These are phyloP conservation scores for Carpinus viminea DNA, from an alignment of 306 rosid genomes.

Conservation along the genomic window DNA sequence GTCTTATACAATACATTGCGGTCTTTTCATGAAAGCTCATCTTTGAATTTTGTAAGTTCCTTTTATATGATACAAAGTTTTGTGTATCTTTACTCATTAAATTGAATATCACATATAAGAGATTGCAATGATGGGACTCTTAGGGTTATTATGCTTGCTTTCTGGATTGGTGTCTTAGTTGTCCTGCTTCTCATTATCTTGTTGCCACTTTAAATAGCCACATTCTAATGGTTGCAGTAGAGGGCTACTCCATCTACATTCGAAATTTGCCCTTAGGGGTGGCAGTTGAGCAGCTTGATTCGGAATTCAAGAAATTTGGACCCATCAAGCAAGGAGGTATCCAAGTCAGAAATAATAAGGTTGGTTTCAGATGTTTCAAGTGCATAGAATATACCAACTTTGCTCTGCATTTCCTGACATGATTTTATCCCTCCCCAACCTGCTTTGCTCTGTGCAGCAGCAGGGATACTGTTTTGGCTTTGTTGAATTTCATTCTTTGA, in stretches of 20 bases:
- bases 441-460: conserved; percentile 45
- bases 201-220: conserved; percentile 20
- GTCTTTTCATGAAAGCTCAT: conserved; percentile 1
- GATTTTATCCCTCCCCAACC: conserved; percentile 8
- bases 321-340: conserved; percentile 68
- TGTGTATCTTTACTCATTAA: not conserved
- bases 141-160: not conserved
- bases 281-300: conserved; percentile 55
- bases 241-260: conserved; percentile 69
- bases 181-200: conserved; percentile 6
- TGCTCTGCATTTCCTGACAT: conserved; percentile 20
- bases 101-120: not conserved
- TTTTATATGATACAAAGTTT: not conserved
- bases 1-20: conserved; percentile 7
- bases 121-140: not conserved
- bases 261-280: conserved; percentile 60
- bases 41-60: not conserved
- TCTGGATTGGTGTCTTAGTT: not conserved
- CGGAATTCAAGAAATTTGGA: conserved; percentile 68
- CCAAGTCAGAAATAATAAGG: conserved; percentile 76
- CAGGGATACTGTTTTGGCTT: conserved; percentile 85
- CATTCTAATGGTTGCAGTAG: conserved; percentile 39
- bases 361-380: conserved; percentile 24
- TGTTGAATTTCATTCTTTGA: conserved; percentile 61
- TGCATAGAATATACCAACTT: conserved; percentile 12